These are phyloP conservation scores for Oryza glumipatula DNA, from an alignment of 176 grass and related monocot genomes.

Conservation along the genomic window DNA sequence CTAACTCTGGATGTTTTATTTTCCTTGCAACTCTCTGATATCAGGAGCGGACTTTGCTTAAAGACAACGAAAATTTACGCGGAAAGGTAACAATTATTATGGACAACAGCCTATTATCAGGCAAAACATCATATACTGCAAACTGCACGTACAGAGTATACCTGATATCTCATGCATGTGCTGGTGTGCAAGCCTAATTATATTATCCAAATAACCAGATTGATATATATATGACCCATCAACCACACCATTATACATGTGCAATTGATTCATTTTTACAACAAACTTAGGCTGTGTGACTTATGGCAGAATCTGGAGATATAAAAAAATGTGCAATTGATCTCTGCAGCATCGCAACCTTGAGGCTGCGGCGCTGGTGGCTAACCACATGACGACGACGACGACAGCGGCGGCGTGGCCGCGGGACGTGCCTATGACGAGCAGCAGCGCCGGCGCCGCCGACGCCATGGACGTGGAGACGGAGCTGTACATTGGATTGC, in stretches of 20 bases:
- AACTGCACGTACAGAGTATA: not conserved
- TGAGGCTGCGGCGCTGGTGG: not conserved
- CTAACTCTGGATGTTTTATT: not conserved
- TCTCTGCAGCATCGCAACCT: conserved; percentile 36
- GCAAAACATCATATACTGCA: not conserved
- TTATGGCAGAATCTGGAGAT: too few species aligned
- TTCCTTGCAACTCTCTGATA: not conserved
- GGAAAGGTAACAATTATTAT: conserved; percentile 49
- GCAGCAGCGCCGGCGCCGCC: not conserved
- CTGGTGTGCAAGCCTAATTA: not conserved
- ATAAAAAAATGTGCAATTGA: not conserved
- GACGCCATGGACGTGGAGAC: conserved; percentile 59
- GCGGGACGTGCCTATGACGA: not conserved
- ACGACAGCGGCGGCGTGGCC: not conserved
- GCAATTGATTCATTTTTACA: not conserved
- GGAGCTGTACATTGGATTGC: conserved; percentile 65
- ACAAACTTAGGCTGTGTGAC: too few species aligned
- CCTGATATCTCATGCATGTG: conserved; percentile 24
- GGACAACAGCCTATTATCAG: not conserved
- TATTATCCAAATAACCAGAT: not conserved
- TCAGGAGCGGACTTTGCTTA: conserved; percentile 54
- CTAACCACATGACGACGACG: not conserved
- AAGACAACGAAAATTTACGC: conserved; percentile 50
- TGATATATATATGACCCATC: not conserved
- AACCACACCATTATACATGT: not conserved